These are phyloP conservation scores for Tremella fuciformis DNA, from an alignment of 768 basidiomycete species.

Conservation along the genomic window DNA sequence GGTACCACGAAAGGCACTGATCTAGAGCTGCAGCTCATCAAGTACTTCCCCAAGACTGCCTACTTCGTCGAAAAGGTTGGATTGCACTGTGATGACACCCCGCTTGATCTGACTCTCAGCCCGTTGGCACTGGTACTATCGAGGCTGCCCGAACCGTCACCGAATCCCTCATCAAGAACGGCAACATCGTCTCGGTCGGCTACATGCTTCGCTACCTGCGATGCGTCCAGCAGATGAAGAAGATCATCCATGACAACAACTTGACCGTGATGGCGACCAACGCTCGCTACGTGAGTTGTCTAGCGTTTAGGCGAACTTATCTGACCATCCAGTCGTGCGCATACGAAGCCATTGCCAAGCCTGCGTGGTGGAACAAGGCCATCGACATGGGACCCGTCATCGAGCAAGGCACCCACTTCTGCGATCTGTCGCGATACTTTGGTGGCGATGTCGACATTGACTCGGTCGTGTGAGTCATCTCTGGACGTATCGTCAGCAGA, in stretches of 20 bases:
- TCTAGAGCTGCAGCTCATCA: slow-evolving; percentile 81
- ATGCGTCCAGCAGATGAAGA: slow-evolving; percentile 94
- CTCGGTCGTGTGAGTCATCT: slow-evolving; percentile 54
- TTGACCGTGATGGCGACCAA: slow-evolving; percentile 94
- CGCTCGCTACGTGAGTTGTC: slow-evolving; percentile 72
- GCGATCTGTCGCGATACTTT: slow-evolving; percentile 94
- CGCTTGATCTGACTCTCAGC: slow-evolving; percentile 68
- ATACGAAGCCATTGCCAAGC: slow-evolving; percentile 53
- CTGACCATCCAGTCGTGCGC: slow-evolving; percentile 60
- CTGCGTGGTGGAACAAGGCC: slow-evolving; percentile 53
- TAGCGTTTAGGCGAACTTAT: slow-evolving; percentile 1
- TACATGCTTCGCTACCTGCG: slow-evolving; percentile 90
- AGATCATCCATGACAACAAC: slow-evolving; percentile 89
- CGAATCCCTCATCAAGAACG: slow-evolving; percentile 65
- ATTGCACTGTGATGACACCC: background rate
- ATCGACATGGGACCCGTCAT: slow-evolving; percentile 53
- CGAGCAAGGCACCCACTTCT: slow-evolving; percentile 78
- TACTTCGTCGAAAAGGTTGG: slow-evolving; percentile 80
- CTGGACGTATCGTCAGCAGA: background rate
- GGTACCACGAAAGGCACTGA: slow-evolving; percentile 70
- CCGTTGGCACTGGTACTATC: slow-evolving; percentile 75
- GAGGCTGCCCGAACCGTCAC: slow-evolving; percentile 69
- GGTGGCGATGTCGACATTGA: slow-evolving; percentile 90
- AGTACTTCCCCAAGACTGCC: slow-evolving; percentile 79
- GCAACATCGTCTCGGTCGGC: slow-evolving; percentile 84